Percentiles rank a stretch among this genome's conserved stretches.
Evolutionary conservation across 202 grass and related monocot genomes (phyloP).

Genomic region (Saccharum hybrid): DNA sequence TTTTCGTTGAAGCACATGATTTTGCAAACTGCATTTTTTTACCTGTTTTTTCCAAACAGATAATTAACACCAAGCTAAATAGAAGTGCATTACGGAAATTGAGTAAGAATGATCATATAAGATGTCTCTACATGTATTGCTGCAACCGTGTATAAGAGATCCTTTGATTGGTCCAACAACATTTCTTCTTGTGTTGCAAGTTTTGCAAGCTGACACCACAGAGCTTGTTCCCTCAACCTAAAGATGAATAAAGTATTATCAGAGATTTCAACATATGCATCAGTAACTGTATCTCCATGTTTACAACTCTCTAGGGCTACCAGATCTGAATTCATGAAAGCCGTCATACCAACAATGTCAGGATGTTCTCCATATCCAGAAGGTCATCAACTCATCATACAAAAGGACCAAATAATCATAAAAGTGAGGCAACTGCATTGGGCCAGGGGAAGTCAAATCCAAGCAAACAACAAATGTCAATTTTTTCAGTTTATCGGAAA

Average conservation of each 20-base stretch:
- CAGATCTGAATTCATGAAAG: too few species aligned
- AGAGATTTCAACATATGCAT: neutral
- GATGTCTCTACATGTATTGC: conserved; percentile 74
- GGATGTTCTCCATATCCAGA: too few species aligned
- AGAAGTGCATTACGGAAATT: neutral
- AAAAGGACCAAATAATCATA: too few species aligned
- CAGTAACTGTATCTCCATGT: too few species aligned
- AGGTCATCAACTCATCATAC: too few species aligned
- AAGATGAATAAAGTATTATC: conserved; percentile 23
- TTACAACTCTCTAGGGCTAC: too few species aligned
- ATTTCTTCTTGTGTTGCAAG: conserved; percentile 77
- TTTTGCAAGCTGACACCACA: conserved; percentile 81
- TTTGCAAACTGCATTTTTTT: conserved; percentile 82
- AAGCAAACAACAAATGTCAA: too few species aligned
- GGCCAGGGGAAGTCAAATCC: too few species aligned
- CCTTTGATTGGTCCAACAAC: conserved; percentile 79
- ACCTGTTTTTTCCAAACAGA: conserved; percentile 64
- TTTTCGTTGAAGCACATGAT: conserved; percentile 84
- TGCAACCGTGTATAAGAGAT: conserved; percentile 83
- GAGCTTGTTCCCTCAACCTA: conserved; percentile 86
- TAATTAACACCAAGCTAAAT: conserved; percentile 33
- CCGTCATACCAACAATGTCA: too few species aligned
- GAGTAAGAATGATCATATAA: conserved; percentile 2
- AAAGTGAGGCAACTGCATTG: too few species aligned
- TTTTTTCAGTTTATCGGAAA: too few species aligned